Base-by-base conservation (phyloP, 2,329 filamentous ascomycete genomes). In the Colletotrichum sp. region DNA sequence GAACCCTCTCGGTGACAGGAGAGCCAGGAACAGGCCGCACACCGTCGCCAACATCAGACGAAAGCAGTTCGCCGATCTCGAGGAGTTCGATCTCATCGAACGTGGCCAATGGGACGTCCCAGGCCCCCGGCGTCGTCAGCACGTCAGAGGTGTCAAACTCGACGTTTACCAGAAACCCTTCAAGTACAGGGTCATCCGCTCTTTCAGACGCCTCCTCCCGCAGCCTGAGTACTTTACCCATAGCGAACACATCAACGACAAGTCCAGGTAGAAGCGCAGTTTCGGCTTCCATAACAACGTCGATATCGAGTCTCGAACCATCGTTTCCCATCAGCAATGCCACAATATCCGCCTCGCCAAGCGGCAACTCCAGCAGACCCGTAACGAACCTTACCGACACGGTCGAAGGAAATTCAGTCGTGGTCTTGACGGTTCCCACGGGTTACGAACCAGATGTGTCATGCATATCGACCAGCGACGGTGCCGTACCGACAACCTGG, bases 401-500 rank as follows among this genome's bases (percentile, higher is more conserved):
- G 13, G 7, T 62, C 36, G 36, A 19, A 16, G 62, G 55, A 7
- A 16, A 61, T 30, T 25, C 59, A 30, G 6, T 44, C 11, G 32
- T 61, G n/a, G 39, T 34, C 9, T n/a, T 25, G 52, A 39, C 62
- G 30, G 32, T 39, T 36, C n/a, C 62, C 22, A 32, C 32, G 62
- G 32, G 62, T 16, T 29, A 39, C 13, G 61, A 61, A 52, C 44
- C 49, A 29, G 6, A 65, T 9, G 15, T 34, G 25, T n/a, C 29
- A 25, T 64, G 63, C 39, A 61, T 72, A 11, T 57, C 68, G 15
- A 68, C 63, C 3, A 30, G 36, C 19, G 61, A 75, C 15, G 72
- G 68, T 9, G 52, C 39, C 5, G 34, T 71, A 44, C 44, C 66
- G 11, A 87, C 85, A 44, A 81, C 78, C 12, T 89, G 86, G 80